Evolutionary conservation across 768 basidiomycete species (phyloP), one percentile per base, ranked within the genome.

Genomic region (Auriculariales sp.): DNA sequence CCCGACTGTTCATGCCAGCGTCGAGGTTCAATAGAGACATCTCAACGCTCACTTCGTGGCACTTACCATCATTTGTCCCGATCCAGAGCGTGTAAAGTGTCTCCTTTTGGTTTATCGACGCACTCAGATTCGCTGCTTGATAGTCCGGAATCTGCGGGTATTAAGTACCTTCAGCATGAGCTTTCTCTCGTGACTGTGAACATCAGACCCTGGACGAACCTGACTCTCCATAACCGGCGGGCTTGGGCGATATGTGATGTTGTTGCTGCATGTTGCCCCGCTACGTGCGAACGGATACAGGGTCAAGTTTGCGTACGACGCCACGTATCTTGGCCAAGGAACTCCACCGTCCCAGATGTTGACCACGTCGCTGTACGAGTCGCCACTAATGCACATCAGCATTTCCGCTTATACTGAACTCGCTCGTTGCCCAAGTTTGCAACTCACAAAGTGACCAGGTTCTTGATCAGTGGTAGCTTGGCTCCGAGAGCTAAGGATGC

Each of bases 71-170:
- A 49, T 68, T 53, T 3, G 77, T 78, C 14, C 81, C 79, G 51
- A 82, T 77, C 80, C 81, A 83, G 5, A 82, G 64, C 1, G 76
- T 74, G 59, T 77, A 82, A 2, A 82, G 52, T 1, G 81, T 82
- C 44, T 77, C 66, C 2, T 66, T 59, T 28, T 74, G 59, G n/a
- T 54, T 57, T 6, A 22, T 22, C n/a, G 35, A n/a, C 7, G 22
- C n/a, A 10, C n/a, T 22, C 7, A 36, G 35, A 15, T 9, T 36
- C 35, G n/a, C 22, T 11, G n/a, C 15, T 6, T 36, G n/a, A 36
- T n/a, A 36, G 0, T 15, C 35, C n/a, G 35, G 35, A 11, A 36
- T 36, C 35, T 36, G 35, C 10, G 15, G 22, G n/a, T n/a, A n/a
- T n/a, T n/a, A n/a, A n/a, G n/a, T n/a, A n/a, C n/a, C n/a, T n/a